Evolutionary conservation across 2,329 filamentous ascomycete genomes (phyloP).

Genomic region (Sporothrix schenckii): DNA sequence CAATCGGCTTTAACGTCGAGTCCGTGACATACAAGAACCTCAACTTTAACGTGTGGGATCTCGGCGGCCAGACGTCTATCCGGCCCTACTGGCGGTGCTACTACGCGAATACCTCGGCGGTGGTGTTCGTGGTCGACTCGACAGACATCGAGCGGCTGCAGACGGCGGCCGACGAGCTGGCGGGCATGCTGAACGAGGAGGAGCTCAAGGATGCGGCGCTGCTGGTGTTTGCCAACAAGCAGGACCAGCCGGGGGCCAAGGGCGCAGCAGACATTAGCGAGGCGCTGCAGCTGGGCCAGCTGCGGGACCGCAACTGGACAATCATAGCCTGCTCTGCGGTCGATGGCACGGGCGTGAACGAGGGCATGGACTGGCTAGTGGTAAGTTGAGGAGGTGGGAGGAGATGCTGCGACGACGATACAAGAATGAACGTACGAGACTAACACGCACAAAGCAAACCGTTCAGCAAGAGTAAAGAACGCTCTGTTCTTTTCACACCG

Average conservation of each 20-base stretch:
- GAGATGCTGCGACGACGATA: background rate
- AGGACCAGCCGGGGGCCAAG: slow-evolving; percentile 95
- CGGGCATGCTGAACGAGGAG: slow-evolving; percentile 95
- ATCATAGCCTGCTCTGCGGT: slow-evolving; percentile 98
- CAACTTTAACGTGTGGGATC: slow-evolving; percentile 98
- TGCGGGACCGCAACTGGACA: slow-evolving; percentile 98
- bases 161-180: slow-evolving; percentile 88
- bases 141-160: slow-evolving; percentile 95
- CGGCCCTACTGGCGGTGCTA: slow-evolving; percentile 99
- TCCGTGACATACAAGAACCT: slow-evolving; percentile 98
- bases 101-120: slow-evolving; percentile 96
- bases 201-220: slow-evolving; percentile 91
- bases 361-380: slow-evolving; percentile 99
- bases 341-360: slow-evolving; percentile 88
- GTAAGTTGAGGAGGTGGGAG: slow-evolving; percentile 53
- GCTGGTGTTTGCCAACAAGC: slow-evolving; percentile 97
- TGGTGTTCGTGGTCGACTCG: slow-evolving; percentile 97
- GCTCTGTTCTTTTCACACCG: background rate
- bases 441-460: slow-evolving; percentile 44
- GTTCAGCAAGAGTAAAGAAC: slow-evolving; percentile 49
- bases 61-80: slow-evolving; percentile 98
- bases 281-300: slow-evolving; percentile 82
- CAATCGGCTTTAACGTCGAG: slow-evolving; percentile 99
- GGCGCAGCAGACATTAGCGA: slow-evolving; percentile 96
- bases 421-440: background rate